These are phyloP conservation scores for Ustilaginoidea virens DNA, from an alignment of 2,329 filamentous ascomycete genomes.

Conservation along the genomic window DNA sequence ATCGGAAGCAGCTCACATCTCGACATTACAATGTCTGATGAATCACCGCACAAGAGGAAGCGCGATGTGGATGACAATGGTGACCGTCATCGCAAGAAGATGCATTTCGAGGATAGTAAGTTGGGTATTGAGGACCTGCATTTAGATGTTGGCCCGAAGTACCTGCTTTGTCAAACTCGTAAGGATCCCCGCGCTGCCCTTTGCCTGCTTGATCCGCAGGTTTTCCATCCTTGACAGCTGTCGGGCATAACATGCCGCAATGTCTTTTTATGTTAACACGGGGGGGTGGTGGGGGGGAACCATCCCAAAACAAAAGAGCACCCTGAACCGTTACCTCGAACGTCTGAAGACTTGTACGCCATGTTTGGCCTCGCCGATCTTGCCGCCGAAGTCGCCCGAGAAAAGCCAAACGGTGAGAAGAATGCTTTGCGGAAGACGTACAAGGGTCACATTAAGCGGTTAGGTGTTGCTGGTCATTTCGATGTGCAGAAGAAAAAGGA, in stretches of 20 bases:
- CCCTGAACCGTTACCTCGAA: slow-evolving; percentile 29
- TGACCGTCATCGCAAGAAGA: no score
- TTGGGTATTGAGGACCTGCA: slow-evolving; percentile 49
- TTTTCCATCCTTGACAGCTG: no score
- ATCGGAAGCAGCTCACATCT: slow-evolving; percentile 35
- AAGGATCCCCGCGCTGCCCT: slow-evolving; percentile 37
- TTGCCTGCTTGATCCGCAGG: no score
- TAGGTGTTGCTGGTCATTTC: slow-evolving; percentile 46
- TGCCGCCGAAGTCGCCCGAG: slow-evolving; percentile 45
- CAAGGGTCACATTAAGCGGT: slow-evolving; percentile 51
- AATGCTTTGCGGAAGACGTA: slow-evolving; percentile 53
- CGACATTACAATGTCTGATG: slow-evolving; percentile 32
- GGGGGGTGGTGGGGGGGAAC: slow-evolving; percentile 19
- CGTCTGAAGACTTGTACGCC: slow-evolving; percentile 42
- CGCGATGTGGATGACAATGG: no score
- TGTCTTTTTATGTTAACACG: no score
- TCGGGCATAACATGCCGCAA: no score
- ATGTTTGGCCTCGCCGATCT: slow-evolving; percentile 40
- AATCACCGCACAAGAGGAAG: slow-evolving; percentile 46
- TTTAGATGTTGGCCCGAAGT: slow-evolving; percentile 50
- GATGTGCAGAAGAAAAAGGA: slow-evolving; percentile 40
- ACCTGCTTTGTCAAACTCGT: slow-evolving; percentile 51
- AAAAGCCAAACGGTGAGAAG: slow-evolving; percentile 50
- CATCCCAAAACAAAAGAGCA: no score
- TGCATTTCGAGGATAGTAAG: slow-evolving; percentile 44